These are phyloP conservation scores for Pilatotrama ljubarskyi DNA, from an alignment of 768 basidiomycete species.

Conservation along the genomic window DNA sequence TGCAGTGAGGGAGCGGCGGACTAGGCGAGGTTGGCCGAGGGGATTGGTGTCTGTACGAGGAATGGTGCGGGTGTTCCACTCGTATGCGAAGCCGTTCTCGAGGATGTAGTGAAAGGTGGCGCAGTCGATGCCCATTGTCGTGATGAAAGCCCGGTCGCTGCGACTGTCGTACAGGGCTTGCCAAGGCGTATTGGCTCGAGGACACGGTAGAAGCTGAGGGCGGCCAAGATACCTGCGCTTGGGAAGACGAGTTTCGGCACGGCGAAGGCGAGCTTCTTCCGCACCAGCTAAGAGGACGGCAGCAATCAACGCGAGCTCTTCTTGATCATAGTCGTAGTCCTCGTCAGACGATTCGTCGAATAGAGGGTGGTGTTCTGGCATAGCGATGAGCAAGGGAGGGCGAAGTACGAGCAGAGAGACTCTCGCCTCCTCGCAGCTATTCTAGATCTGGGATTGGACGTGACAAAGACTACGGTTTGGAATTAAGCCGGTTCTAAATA, in stretches of 20 bases:
- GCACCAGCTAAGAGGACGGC: too few species aligned
- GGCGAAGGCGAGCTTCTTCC: neutral
- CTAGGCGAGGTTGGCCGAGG: constrained; percentile 28
- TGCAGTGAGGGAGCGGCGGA: constrained; percentile 36
- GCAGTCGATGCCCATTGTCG: constrained; percentile 37
- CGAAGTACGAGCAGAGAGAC: too few species aligned
- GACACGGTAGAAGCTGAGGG: constrained; percentile 36
- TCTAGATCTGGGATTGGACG: too few species aligned
- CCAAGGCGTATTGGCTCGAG: constrained; percentile 38
- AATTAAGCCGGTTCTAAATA: too few species aligned
- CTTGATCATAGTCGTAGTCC: too few species aligned
- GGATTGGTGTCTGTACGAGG: constrained; percentile 30
- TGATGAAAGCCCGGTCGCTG: constrained; percentile 44
- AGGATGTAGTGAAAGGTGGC: constrained; percentile 39
- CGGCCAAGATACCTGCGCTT: constrained; percentile 34
- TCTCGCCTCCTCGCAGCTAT: too few species aligned
- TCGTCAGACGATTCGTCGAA: too few species aligned
- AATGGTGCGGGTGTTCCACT: constrained; percentile 27
- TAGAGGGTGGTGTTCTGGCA: too few species aligned
- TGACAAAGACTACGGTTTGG: too few species aligned
- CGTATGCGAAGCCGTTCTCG: constrained; percentile 31
- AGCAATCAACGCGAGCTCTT: too few species aligned
- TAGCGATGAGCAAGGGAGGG: too few species aligned
- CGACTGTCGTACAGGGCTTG: constrained; percentile 32
- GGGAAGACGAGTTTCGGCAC: neutral